Conservation (phyloP, 148 eudicot genomes). For the Rhododendron henanense region DNA sequence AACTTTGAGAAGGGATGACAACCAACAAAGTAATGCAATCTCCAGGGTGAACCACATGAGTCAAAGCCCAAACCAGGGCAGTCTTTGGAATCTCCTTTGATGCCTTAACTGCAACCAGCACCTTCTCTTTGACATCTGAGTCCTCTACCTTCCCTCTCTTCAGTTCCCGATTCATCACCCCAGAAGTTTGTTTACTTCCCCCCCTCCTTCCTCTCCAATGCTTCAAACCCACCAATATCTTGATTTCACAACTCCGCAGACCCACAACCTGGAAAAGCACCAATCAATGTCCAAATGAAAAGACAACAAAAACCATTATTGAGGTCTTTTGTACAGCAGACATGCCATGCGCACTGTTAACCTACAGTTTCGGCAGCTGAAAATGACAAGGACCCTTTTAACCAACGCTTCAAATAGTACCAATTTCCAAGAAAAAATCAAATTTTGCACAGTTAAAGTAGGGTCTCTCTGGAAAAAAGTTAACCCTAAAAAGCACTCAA, state of each 20-base stretch:
- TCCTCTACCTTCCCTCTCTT: conserved; percentile 43
- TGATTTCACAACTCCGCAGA: background rate
- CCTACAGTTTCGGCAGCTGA: background rate
- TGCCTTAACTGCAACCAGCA: conserved; percentile 90
- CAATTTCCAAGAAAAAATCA: background rate
- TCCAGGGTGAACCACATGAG: conserved; percentile 98
- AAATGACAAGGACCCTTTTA: background rate
- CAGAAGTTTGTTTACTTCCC: background rate
- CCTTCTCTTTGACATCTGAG: conserved; percentile 54
- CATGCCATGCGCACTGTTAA: background rate
- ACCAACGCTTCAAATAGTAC: background rate
- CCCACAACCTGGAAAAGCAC: background rate
- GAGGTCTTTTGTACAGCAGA: background rate
- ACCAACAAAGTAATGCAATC: conserved; percentile 84
- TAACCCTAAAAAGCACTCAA: background rate
- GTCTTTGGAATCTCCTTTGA: conserved; percentile 85
- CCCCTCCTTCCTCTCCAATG: background rate
- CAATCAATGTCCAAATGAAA: background rate
- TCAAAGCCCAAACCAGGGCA: conserved; percentile 90
- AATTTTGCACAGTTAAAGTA: background rate
- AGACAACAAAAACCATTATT: background rate
- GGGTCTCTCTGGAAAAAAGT: background rate
- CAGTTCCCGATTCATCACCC: conserved; percentile 32
- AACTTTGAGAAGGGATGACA: conserved; percentile 67
- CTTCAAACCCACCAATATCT: background rate